Conservation (phyloP, 2,329 filamentous ascomycete species). For the Colletotrichum karsti region DNA sequence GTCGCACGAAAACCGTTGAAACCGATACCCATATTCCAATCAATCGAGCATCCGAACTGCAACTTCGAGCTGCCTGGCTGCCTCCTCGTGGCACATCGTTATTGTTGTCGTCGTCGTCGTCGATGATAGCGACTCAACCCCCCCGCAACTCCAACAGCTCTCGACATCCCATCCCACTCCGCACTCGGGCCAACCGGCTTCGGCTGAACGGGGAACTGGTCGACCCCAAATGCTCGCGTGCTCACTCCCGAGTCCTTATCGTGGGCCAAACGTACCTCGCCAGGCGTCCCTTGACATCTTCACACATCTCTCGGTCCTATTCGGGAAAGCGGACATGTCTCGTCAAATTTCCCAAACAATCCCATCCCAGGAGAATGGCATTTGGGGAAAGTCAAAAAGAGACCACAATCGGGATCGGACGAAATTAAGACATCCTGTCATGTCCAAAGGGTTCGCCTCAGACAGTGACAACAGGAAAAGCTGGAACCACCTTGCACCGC, state of each 20-base stretch:
- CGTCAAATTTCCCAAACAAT: conserved; percentile 2
- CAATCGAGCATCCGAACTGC: not conserved
- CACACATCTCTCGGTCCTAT: not conserved
- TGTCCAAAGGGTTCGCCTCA: not conserved
- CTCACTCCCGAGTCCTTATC: not conserved
- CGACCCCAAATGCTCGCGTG: not conserved
- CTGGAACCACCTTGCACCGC: not conserved
- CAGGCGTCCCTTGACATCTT: not conserved
- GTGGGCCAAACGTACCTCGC: not conserved
- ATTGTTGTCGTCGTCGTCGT: no score
- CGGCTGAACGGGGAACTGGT: not conserved
- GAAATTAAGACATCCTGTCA: conserved; percentile 1
- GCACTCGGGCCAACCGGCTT: conserved; percentile 8
- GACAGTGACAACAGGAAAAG: not conserved
- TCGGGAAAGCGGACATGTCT: conserved; percentile 14
- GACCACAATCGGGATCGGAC: not conserved
- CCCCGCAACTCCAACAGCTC: not conserved
- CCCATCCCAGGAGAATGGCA: not conserved
- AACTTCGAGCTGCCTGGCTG: no score
- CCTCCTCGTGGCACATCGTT: no score
- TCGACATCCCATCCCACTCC: not conserved
- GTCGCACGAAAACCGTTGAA: not conserved
- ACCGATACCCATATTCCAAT: not conserved
- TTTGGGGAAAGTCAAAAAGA: conserved; percentile 2
- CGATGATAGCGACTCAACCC: not conserved